Conservation (phyloP, 2,329 filamentous ascomycete genomes). For the Magnaporthales sp. region DNA sequence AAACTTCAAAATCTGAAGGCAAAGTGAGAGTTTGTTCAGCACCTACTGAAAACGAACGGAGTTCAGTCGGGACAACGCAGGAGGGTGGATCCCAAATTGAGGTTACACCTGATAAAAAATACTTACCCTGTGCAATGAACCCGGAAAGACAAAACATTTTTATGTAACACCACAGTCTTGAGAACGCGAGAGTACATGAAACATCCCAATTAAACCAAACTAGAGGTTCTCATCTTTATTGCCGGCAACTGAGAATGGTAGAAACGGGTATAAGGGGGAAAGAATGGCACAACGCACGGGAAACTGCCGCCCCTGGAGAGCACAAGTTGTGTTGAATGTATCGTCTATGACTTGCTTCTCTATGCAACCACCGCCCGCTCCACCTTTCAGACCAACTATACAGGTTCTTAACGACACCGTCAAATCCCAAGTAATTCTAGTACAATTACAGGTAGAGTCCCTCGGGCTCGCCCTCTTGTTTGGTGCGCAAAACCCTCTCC, state of each 20-base stretch:
- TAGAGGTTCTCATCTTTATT: not conserved
- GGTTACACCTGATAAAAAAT: not conserved
- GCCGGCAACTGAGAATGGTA: not conserved
- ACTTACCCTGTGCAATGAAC: not conserved
- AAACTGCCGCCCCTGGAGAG: not conserved
- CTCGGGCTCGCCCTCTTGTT: slow-evolving; percentile 97
- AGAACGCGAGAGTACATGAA: not conserved
- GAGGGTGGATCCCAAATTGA: not conserved
- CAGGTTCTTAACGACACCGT: not conserved
- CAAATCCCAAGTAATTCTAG: not conserved
- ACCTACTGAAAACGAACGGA: not conserved
- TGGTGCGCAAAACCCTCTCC: slow-evolving; percentile 94
- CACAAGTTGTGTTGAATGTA: not conserved
- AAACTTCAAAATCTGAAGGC: not conserved
- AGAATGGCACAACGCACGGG: not conserved
- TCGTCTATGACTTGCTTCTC: slow-evolving; percentile 2
- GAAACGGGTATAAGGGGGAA: not conserved
- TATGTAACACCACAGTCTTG: not conserved
- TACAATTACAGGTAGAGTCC: slow-evolving; percentile 83
- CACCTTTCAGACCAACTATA: not conserved
- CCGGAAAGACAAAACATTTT: not conserved
- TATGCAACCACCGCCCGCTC: not conserved
- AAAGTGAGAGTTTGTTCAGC: not conserved
- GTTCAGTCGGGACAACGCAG: not conserved
- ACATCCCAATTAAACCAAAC: no score